phyloP scores from a whole-genome alignment of 495 filamentous ascomycete genomes.

The Tuber melanosporum region DNA sequence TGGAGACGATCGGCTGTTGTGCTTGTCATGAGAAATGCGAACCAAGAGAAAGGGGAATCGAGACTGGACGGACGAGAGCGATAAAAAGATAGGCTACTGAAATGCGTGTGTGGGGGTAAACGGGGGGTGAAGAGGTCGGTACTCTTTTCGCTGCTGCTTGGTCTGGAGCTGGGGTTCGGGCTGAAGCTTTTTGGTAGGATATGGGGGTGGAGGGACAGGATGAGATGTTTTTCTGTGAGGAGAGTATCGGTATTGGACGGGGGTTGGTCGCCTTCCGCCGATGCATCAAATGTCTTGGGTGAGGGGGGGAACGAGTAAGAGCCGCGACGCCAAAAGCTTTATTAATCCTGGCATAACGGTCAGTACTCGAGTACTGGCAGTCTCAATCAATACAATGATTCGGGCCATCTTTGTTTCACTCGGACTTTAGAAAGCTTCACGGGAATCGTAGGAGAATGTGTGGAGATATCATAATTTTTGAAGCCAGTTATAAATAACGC shows the following conservation, averaged over 20 bases:
- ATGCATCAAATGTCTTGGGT: neutral
- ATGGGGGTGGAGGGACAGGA: neutral
- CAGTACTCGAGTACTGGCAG: neutral
- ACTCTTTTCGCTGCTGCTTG: neutral
- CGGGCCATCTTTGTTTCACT: neutral
- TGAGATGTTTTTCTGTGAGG: neutral
- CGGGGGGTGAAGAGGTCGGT: neutral
- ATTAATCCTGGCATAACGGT: neutral
- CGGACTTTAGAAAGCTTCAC: conserved; percentile 1
- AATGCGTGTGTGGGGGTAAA: neutral
- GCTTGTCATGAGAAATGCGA: conserved; percentile 51
- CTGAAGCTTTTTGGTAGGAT: neutral
- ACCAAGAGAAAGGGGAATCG: neutral
- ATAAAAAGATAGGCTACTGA: conserved; percentile 9
- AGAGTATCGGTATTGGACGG: neutral
- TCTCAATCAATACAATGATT: neutral
- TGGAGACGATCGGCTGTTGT: conserved; percentile 54
- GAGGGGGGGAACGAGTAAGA: neutral
- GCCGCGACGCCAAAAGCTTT: neutral
- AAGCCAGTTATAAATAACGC: neutral
- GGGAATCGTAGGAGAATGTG: neutral
- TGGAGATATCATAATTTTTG: neutral
- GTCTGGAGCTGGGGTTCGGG: neutral
- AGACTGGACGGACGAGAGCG: conserved; percentile 6
- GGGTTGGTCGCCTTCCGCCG: neutral